phyloP scores from a whole-genome alignment of 2,329 filamentous ascomycete genomes.

The Cytospora schulzeri region DNA sequence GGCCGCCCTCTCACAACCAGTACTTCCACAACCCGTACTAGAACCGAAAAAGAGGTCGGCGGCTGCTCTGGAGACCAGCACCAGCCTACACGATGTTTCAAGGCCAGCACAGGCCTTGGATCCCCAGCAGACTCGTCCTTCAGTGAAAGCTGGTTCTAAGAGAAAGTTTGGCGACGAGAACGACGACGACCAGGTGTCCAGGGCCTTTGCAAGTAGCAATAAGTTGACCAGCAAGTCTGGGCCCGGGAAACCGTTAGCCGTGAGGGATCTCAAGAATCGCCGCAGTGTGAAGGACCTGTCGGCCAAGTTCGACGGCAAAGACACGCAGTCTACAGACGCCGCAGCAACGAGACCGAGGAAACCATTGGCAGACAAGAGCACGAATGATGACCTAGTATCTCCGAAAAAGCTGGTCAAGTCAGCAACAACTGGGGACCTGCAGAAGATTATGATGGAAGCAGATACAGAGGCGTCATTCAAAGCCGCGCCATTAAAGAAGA shows the following conservation, averaged over 20 bases:
- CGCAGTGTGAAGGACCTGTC: constrained; percentile 52
- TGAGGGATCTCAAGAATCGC: constrained; percentile 37
- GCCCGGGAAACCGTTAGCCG: constrained; percentile 28
- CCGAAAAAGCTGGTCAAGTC: constrained; percentile 54
- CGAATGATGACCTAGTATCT: constrained; percentile 61
- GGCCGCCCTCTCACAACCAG: constrained; percentile 24
- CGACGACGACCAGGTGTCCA: constrained; percentile 39
- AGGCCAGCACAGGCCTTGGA: constrained; percentile 22
- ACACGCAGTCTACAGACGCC: constrained; percentile 33
- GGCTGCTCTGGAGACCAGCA: constrained; percentile 37
- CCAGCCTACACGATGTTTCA: constrained; percentile 24
- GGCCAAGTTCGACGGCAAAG: constrained; percentile 44
- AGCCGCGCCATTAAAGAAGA: constrained; percentile 30
- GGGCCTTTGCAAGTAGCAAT: constrained; percentile 37
- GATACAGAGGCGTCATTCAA: constrained; percentile 25
- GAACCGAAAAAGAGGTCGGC: constrained; percentile 29
- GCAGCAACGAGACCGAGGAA: constrained; percentile 42
- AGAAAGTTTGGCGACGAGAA: constrained; percentile 62
- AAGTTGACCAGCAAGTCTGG: constrained; percentile 32
- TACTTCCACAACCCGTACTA: constrained; percentile 29
- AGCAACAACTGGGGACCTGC: constrained; percentile 33
- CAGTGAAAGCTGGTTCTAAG: constrained; percentile 55
- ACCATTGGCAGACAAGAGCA: constrained; percentile 59
- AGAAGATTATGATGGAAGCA: constrained; percentile 33
- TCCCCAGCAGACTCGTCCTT: constrained; percentile 29